Base-by-base conservation (phyloP, 257 asterid species). In the Nyctanthes arbortristis region DNA sequence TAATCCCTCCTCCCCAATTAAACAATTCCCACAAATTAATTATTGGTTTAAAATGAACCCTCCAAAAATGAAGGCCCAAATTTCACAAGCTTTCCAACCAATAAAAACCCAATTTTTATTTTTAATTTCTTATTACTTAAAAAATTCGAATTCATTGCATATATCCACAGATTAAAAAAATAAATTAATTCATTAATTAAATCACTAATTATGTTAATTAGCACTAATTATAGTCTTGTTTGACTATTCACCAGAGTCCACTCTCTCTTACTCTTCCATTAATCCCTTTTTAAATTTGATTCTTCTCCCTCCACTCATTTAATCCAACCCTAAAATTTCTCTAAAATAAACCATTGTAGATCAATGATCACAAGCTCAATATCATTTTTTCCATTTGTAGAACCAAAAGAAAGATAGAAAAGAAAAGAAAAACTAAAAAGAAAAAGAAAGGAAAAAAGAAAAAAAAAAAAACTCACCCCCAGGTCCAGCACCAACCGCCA, bases 221-320 rank as follows among this genome's bases (percentile, higher is more conserved):
- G 63, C 10, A 59, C 55, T 22, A 27, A 20, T 69, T 56, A 25
- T 45, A 47, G 18, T 67, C 77, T 76, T 49, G 68, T 79, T 84
- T 86, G 91, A 84, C 88, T 77, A 35, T 69, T 67, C 31, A 6
- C 30, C 2, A 52, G 29, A 63, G 82, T 74, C 79, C 77, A 71
- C 79, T 3, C 13, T 7, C 59, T 66, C 68, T 59, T 67, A 78
- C 77, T 75, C 73, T 71, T 71, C 72, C 74, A 79, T 71, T 63
- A 75, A 66, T 73, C 71, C 9, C 12, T 22, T 25, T 34, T 55
- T 29, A 59, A 18, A 29, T 39, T 16, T 63, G 29, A 12, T 69
- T 74, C 65, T 55, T 36, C 76, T 72, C 78, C 71, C 52, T 65
- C 77, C 68, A 59, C 69, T 57, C 67, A 49, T 65, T 32, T 27